Evolutionary conservation across 768 basidiomycete species (phyloP).

Genomic region (Lyophyllum atratum): DNA sequence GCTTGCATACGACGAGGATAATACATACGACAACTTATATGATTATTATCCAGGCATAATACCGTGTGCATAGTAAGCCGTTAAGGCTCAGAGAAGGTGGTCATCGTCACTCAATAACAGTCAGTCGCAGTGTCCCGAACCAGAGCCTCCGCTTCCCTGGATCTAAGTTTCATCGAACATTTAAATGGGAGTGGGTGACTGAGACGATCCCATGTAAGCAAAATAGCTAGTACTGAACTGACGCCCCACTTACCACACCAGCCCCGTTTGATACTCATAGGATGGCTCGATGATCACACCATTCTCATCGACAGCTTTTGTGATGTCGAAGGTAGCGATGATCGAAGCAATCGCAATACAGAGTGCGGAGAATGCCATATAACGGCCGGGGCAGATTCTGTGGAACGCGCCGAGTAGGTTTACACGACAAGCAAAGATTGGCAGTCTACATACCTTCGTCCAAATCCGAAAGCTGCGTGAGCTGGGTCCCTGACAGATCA

Average conservation of each 20-base stretch:
- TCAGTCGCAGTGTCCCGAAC: neutral
- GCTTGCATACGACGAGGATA: too few relatives aligned
- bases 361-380: slow-evolving; percentile 31
- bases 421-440: too few relatives aligned
- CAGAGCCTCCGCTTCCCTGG: slow-evolving; percentile 1
- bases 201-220: too few relatives aligned
- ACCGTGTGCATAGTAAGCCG: too few relatives aligned
- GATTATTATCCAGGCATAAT: too few relatives aligned
- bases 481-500: slow-evolving; percentile 21
- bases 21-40: too few relatives aligned
- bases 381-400: slow-evolving; percentile 33
- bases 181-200: slow-evolving; percentile 13
- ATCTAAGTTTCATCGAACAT: slow-evolving; percentile 12
- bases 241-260: slow-evolving; percentile 14
- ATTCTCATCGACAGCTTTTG: slow-evolving; percentile 14
- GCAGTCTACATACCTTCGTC: slow-evolving; percentile 16
- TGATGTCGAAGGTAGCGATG: slow-evolving; percentile 30
- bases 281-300: slow-evolving; percentile 17
- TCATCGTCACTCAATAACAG: too few relatives aligned
- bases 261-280: slow-evolving; percentile 5
- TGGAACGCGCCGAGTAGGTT: neutral
- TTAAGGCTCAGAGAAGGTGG: too few relatives aligned
- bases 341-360: slow-evolving; percentile 32
- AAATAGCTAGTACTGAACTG: too few relatives aligned
- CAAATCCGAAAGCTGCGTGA: slow-evolving; percentile 23